Evolutionary conservation across 495 filamentous ascomycete species (phyloP).

Genomic region (Neohortaea acidophila): DNA sequence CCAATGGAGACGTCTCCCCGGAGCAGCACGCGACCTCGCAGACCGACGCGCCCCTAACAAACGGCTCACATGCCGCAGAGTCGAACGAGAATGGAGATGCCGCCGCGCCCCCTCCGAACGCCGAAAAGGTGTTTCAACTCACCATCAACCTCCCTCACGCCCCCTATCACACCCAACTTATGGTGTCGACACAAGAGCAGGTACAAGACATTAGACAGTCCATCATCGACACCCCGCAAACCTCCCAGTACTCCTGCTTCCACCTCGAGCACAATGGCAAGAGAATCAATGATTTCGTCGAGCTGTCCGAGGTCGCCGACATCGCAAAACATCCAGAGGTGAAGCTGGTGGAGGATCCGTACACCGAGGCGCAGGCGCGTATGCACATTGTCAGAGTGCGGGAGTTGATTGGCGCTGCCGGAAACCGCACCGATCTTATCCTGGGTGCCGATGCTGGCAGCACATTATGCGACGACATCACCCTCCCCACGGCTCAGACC

Average conservation of each 20-base stretch:
- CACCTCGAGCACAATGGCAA: constrained; percentile 77
- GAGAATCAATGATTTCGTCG: constrained; percentile 86
- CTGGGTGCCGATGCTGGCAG: constrained; percentile 76
- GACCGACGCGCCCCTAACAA: constrained; percentile 5
- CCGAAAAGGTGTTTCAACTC: constrained; percentile 52
- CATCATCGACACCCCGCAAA: constrained; percentile 82
- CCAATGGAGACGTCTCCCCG: neutral
- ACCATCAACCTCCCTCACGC: constrained; percentile 71
- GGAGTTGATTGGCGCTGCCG: constrained; percentile 83
- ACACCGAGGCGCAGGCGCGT: constrained; percentile 95
- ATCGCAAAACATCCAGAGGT: constrained; percentile 61
- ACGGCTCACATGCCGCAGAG: constrained; percentile 5
- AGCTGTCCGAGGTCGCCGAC: constrained; percentile 79
- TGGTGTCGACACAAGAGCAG: constrained; percentile 87
- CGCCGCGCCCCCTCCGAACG: neutral
- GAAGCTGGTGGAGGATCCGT: constrained; percentile 79
- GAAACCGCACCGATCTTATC: constrained; percentile 73
- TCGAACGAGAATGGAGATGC: constrained; percentile 7
- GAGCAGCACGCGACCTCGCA: constrained; percentile 13
- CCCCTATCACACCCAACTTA: constrained; percentile 64
- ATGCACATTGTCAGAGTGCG: constrained; percentile 82
- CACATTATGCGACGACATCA: constrained; percentile 68
- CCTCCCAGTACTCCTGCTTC: constrained; percentile 97
- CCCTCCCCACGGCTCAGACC: constrained; percentile 4
- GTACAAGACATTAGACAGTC: constrained; percentile 96